Evolutionary conservation across 78 protist species (phyloP), one percentile per base, ranked within the genome.

Genomic region (Diacronema lutheri): DNA sequence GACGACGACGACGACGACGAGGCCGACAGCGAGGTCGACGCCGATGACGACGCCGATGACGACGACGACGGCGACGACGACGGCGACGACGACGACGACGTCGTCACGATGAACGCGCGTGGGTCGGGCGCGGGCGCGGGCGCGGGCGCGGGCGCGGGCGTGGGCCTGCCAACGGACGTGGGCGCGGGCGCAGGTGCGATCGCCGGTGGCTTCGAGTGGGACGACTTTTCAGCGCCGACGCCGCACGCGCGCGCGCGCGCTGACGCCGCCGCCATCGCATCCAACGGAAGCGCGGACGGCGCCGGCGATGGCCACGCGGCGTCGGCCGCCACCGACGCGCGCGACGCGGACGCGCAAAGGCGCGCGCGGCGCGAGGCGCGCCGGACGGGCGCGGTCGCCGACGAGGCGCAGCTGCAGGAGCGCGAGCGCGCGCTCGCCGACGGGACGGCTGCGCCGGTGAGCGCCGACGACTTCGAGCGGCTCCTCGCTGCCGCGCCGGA

Each of bases 401-500:
- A 38, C 33, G 65, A 50, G 46, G n/a, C 50, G 79, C 44, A 5
- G 69, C 12, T 41, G 16, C 6, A 4, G 62, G 58, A 0, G 82
- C 62, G 25, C 26, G 90, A 72, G 65, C 81, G 64, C 71, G 64
- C n/a, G 19, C 26, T n/a, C 29, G 20, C 40, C 40, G 61, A 35
- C 14, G 80, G 16, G 37, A 9, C 1, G 35, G 35, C 35, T 38
- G 71, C 76, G 31, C 94, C 97, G 31, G 87, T 85, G 73, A 88
- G 92, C 4, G 91, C 91, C 23, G 93, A 87, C 38, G 99, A 96
- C 78, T 97, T 90, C 64, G 99, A 97, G 81, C 57, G 98, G 37
- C 83, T 97, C 55, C 60, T 97, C 40, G 31, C 95, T 12, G 92
- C 88, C 38, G 50, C 92, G 66, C 99, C 99, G 26, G 56, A 89